Evolutionary conservation across 108 stramenopile genomes (phyloP).

Genomic region (Pseudonitzschia multistriata): DNA sequence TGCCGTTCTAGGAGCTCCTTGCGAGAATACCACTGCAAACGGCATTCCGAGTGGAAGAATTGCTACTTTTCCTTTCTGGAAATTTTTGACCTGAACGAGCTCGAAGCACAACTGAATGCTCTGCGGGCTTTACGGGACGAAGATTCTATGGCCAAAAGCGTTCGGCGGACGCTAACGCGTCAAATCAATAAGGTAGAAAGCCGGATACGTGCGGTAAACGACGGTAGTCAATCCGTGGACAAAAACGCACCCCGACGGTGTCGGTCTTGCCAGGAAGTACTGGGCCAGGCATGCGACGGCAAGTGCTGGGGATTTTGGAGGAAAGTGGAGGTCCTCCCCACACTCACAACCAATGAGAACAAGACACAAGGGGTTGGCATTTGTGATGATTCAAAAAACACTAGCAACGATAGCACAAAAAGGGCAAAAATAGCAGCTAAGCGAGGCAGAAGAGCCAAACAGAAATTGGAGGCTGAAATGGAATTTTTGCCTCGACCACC

Average conservation of each 20-base stretch:
- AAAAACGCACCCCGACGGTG: conserved; percentile 54
- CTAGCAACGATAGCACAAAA: neutral
- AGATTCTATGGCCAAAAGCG: conserved; percentile 34
- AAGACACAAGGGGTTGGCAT: neutral
- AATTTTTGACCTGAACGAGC: conserved; percentile 42
- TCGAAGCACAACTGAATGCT: conserved; percentile 37
- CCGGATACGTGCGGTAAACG: conserved; percentile 36
- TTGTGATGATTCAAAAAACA: neutral
- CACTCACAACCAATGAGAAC: neutral
- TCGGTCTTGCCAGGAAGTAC: conserved; percentile 61
- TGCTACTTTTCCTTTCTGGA: conserved; percentile 81
- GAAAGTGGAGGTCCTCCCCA: neutral
- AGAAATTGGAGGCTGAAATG: conserved; percentile 8
- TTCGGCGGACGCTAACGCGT: conserved; percentile 55
- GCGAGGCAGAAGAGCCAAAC: conserved; percentile 11
- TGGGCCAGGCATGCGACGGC: conserved; percentile 57
- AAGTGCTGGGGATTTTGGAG: conserved; percentile 86
- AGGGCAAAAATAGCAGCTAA: too few species aligned
- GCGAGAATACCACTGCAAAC: conserved; percentile 70
- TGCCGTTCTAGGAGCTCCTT: conserved; percentile 38
- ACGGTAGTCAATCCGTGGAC: conserved; percentile 29
- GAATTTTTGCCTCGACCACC: conserved; percentile 1
- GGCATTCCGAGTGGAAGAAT: conserved; percentile 62
- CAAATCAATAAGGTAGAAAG: conserved; percentile 66
- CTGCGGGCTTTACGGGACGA: conserved; percentile 43